A percentile compares a stretch with the other conserved stretches of the same genome.
Conservation (phyloP, 768 basidiomycete species). For the Amyloporia xantha region DNA sequence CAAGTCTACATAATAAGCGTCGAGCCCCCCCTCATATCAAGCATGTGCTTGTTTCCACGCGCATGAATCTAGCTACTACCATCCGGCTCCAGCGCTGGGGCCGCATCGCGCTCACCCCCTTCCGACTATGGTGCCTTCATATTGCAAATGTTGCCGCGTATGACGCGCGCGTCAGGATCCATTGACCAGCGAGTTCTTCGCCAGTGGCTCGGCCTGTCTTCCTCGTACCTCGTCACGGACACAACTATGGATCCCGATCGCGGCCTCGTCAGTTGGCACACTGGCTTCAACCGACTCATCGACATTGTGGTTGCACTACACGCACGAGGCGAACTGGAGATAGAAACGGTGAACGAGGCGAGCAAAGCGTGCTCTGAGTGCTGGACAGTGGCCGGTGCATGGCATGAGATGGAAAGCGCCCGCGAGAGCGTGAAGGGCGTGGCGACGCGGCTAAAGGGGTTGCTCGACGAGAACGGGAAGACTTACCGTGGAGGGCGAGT, state of each 20-base stretch:
- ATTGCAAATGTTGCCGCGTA: constrained; percentile 44
- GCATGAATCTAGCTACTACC: background rate
- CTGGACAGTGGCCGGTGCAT: constrained; percentile 66
- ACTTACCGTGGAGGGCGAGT: constrained; percentile 32
- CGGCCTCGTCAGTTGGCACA: constrained; percentile 57
- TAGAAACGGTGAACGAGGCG: constrained; percentile 70
- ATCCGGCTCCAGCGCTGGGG: background rate
- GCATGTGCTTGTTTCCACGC: background rate
- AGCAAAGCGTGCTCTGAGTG: constrained; percentile 72
- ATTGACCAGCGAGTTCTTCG: constrained; percentile 61
- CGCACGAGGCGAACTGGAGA: constrained; percentile 55
- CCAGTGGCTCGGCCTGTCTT: constrained; percentile 60
- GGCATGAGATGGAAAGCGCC: constrained; percentile 60
- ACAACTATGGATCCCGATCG: constrained; percentile 51
- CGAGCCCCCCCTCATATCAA: background rate
- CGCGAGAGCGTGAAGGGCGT: constrained; percentile 55
- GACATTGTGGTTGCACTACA: constrained; percentile 73
- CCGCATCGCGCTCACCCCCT: constrained; percentile 18
- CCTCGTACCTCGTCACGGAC: constrained; percentile 77
- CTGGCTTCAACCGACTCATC: constrained; percentile 61
- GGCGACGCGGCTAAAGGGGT: constrained; percentile 51
- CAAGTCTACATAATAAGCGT: background rate
- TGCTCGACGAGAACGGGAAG: constrained; percentile 49
- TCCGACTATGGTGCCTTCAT: constrained; percentile 63
- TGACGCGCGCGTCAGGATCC: constrained; percentile 36